phyloP scores from a whole-genome alignment of 2,329 filamentous ascomycete genomes.

The Aspergillus transmontanensis region DNA sequence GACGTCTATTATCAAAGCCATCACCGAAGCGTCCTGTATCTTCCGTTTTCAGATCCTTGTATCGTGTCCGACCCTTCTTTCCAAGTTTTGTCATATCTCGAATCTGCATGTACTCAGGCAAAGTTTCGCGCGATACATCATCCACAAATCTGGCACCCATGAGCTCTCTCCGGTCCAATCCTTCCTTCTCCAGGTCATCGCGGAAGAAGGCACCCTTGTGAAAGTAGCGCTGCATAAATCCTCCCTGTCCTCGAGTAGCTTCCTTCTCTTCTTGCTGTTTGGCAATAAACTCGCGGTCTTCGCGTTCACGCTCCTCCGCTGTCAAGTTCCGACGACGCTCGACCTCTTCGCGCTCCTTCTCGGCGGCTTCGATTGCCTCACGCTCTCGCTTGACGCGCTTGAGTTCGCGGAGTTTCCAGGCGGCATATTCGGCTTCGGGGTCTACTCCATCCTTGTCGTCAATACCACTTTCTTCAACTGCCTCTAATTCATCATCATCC shows the following conservation, averaged over 20 bases:
- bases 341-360: slow-evolving; percentile 84
- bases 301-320: slow-evolving; percentile 78
- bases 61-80: slow-evolving; percentile 86
- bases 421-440: slow-evolving; percentile 82
- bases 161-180: slow-evolving; percentile 77
- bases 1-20: slow-evolving; percentile 32
- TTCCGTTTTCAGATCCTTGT: slow-evolving; percentile 83
- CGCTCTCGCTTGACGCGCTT: slow-evolving; percentile 85
- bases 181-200: slow-evolving; percentile 74
- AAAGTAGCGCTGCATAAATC: slow-evolving; percentile 93
- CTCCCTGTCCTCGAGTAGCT: slow-evolving; percentile 75
- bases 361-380: slow-evolving; percentile 77
- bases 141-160: slow-evolving; percentile 84
- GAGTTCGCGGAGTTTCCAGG: slow-evolving; percentile 92
- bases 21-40: slow-evolving; percentile 84
- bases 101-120: slow-evolving; percentile 91
- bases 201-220: slow-evolving; percentile 97
- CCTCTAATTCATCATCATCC: slow-evolving; percentile 71
- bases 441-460: slow-evolving; percentile 89
- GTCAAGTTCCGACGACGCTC: slow-evolving; percentile 86
- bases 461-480: slow-evolving; percentile 70
- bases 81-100: slow-evolving; percentile 92
- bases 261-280: slow-evolving; percentile 77
- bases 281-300: slow-evolving; percentile 78
- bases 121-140: slow-evolving; percentile 78